Evolutionary conservation across 2,329 filamentous ascomycete species (phyloP).

Genomic region (Aspergillus floridensis): DNA sequence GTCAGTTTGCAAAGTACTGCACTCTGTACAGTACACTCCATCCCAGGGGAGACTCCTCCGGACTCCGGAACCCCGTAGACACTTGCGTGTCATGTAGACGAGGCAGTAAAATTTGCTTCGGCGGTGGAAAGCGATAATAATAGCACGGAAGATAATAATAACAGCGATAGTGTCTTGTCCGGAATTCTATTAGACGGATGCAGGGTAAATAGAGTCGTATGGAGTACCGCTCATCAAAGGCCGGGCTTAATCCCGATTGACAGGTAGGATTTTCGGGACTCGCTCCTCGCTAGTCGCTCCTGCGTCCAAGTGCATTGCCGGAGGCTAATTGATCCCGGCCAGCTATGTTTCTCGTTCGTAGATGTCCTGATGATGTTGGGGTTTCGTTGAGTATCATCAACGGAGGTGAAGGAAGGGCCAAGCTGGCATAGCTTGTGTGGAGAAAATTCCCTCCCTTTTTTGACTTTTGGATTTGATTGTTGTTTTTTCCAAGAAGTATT

Average conservation of each 20-base stretch:
- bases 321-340: background rate
- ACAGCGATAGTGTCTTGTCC: constrained; percentile 6
- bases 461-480: background rate
- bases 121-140: constrained; percentile 10
- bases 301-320: background rate
- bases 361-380: background rate
- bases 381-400: background rate
- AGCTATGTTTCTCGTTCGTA: background rate
- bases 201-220: constrained; percentile 5
- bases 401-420: background rate
- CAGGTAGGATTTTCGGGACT: constrained; percentile 8
- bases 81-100: constrained; percentile 18
- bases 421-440: constrained; percentile 17
- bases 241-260: constrained; percentile 13
- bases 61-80: background rate
- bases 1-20: background rate
- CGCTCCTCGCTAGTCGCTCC: background rate
- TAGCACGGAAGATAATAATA: constrained; percentile 8
- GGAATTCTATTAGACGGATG: constrained; percentile 7
- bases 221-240: constrained; percentile 11
- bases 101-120: constrained; percentile 6
- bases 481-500: constrained; percentile 11
- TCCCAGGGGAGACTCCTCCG: background rate
- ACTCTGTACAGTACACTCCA: background rate
- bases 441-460: constrained; percentile 11